Conservation (phyloP, 2,329 filamentous ascomycete genomes). For the Westerdykella sp. region DNA sequence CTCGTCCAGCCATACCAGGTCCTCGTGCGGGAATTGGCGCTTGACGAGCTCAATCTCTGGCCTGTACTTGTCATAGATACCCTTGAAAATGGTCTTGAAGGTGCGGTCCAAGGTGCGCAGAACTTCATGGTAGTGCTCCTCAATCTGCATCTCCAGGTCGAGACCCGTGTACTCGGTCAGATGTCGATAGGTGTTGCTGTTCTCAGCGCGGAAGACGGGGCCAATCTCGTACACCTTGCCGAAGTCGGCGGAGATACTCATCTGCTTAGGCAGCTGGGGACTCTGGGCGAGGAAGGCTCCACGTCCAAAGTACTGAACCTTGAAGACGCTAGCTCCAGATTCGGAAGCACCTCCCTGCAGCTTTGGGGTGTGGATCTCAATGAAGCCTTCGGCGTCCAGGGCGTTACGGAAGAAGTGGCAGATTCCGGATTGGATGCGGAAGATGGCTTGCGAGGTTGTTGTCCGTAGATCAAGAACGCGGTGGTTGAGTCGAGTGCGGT, state of each 20-base stretch:
- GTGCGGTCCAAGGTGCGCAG: conserved; percentile 70
- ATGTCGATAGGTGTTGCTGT: conserved; percentile 83
- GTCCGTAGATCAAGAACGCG: conserved; percentile 80
- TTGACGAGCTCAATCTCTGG: conserved; percentile 74
- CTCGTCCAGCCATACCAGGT: conserved; percentile 79
- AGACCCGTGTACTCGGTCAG: conserved; percentile 91
- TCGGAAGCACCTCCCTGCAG: conserved; percentile 85
- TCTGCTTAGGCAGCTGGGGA: conserved; percentile 87
- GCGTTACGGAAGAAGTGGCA: conserved; percentile 72
- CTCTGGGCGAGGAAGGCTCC: conserved; percentile 85
- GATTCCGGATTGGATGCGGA: conserved; percentile 77
- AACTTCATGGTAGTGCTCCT: conserved; percentile 84
- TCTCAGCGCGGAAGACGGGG: conserved; percentile 76
- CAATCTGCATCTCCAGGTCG: conserved; percentile 88
- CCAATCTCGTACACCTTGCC: conserved; percentile 84
- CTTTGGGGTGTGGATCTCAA: conserved; percentile 92
- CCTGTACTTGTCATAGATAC: conserved; percentile 61
- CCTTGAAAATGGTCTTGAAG: conserved; percentile 72
- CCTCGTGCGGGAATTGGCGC: conserved; percentile 76
- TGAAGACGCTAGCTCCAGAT: conserved; percentile 85
- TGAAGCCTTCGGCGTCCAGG: conserved; percentile 69
- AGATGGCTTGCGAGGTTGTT: conserved; percentile 79
- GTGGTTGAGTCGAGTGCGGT: conserved; percentile 68
- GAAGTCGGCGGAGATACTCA: conserved; percentile 85
- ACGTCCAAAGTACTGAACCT: conserved; percentile 84